Conservation (phyloP, 805 yeast species). For the Millerozyma acaciae region DNA sequence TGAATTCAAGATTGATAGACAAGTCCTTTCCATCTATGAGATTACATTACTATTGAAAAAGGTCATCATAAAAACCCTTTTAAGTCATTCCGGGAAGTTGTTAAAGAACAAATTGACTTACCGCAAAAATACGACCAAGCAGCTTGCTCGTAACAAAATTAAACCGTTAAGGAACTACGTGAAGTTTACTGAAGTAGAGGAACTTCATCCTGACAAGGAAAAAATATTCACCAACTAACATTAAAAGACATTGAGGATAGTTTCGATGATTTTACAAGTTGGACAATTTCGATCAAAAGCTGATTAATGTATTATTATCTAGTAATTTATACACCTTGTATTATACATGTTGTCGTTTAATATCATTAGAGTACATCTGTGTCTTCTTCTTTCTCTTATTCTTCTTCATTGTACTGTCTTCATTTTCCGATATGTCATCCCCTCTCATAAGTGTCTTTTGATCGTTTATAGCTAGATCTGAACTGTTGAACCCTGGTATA, state of each 20-base stretch:
- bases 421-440: constrained; percentile 38
- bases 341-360: constrained; percentile 35
- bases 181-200: too few species aligned
- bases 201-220: too few species aligned
- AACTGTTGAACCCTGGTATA: constrained; percentile 71
- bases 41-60: constrained; percentile 31
- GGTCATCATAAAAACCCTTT: constrained; percentile 26
- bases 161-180: too few species aligned
- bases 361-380: constrained; percentile 30
- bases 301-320: background rate
- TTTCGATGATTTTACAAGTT: too few species aligned
- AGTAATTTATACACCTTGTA: background rate
- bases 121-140: constrained; percentile 9
- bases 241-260: too few species aligned
- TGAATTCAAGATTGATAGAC: constrained; percentile 25
- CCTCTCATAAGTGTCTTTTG: constrained; percentile 38
- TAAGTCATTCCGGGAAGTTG: constrained; percentile 34
- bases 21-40: constrained; percentile 33
- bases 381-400: constrained; percentile 37
- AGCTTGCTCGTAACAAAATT: too few species aligned
- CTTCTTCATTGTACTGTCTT: constrained; percentile 32
- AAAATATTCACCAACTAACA: too few species aligned
- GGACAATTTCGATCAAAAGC: background rate
- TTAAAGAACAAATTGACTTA: constrained; percentile 29
- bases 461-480: constrained; percentile 60